Evolutionary conservation across 768 basidiomycete genomes (phyloP), one percentile per base, ranked within the genome.

Genomic region (Boletus sensibilis): DNA sequence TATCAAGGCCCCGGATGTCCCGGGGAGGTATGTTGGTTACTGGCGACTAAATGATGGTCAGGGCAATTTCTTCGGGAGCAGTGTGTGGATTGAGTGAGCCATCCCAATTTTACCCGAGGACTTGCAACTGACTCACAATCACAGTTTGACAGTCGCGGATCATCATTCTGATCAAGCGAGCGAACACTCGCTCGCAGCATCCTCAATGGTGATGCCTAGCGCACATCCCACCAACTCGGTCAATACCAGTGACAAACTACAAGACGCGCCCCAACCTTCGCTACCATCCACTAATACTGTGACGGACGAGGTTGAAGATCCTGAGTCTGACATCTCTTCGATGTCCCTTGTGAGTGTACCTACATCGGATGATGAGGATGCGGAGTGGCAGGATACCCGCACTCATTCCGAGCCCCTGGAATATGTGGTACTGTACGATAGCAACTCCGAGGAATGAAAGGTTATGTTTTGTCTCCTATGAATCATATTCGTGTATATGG

Each of bases 71-170:
- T 94, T 94, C 63, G 91, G 25, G 75, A 86, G 51, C 34, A 86
- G 80, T 55, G 77, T 93, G 20, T 92, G 90, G 89, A 82, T 89
- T 25, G 88, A 91, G 90, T 90, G 56, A 70, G 87, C 76, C 14
- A 3, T 55, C 25, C 41, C n/a, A 18, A 52, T 21, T n/a, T 39
- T n/a, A 5, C 43, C 13, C 13, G 34, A 20, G 11, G 58, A 29
- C 39, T 20, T 44, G 40, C 41, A 29, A 41, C 49, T 56, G 8
- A 66, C 3, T 6, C 27, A 38, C 49, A 57, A 43, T 49, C 29
- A 11, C 53, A 90, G 88, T 55, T 85, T 92, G 67, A 81, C 78
- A 51, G 88, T 92, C n/a, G 76, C 75, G 14, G 86, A 88, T 64
- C 75, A 78, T 31, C 68, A 69, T 55, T 59, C 62, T 7, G 64